These are phyloP conservation scores for Nicotiana noctiflora DNA, from an alignment of 257 asterid genomes.

Conservation along the genomic window DNA sequence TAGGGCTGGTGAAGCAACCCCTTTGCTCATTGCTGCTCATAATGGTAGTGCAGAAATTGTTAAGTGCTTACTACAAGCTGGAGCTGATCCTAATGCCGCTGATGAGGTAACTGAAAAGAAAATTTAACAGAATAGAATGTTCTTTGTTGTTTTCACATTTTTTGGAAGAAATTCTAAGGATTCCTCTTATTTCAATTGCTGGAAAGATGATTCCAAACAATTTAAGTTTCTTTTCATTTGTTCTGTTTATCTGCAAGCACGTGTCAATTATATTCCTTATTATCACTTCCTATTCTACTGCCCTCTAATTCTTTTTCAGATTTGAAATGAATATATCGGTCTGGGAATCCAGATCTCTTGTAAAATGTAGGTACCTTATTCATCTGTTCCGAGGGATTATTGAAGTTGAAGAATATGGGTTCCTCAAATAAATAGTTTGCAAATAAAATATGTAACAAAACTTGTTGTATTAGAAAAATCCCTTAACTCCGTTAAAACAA, in stretches of 20 bases:
- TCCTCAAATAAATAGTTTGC: background rate
- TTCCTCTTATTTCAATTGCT: background rate
- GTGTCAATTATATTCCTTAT: background rate
- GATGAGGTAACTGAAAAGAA: constrained; percentile 57
- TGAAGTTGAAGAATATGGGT: background rate
- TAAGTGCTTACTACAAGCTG: constrained; percentile 72
- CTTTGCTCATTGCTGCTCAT: constrained; percentile 93
- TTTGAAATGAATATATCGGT: background rate
- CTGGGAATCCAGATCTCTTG: background rate
- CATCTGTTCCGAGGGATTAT: background rate
- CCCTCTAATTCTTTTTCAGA: background rate
- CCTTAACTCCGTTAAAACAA: too few species aligned
- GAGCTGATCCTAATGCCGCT: constrained; percentile 72
- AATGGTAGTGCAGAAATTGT: constrained; percentile 63
- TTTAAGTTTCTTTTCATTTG: background rate
- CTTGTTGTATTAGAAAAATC: background rate
- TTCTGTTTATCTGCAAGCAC: background rate
- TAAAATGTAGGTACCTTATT: background rate
- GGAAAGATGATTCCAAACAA: background rate
- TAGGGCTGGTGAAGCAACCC: constrained; percentile 86
- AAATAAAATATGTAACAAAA: background rate
- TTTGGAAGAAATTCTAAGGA: background rate
- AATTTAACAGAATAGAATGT: background rate
- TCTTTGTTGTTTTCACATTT: constrained; percentile 4
- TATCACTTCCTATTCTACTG: background rate